Base-by-base conservation (phyloP, 2,329 filamentous ascomycete genomes). In the Aspergillus sp. region DNA sequence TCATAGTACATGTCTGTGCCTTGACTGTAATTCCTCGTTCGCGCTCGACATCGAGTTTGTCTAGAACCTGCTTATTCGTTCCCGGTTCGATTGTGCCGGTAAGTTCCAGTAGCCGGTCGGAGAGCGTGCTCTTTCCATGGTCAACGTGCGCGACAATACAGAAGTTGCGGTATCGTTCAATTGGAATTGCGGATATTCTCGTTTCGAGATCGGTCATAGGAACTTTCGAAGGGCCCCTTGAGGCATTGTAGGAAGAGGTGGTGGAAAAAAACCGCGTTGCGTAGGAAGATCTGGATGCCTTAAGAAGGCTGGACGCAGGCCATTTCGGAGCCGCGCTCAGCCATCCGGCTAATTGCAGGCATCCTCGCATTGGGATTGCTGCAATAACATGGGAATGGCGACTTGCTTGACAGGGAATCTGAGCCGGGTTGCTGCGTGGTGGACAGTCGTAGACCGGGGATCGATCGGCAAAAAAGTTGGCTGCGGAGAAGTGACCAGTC, bases 131-230 rank as follows among this genome's bases (percentile, higher is more conserved):
- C 77, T 99, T 99, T 69, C 95, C 95, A 86, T 99, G 95, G 74
- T 99, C 95, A 72, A 99, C 96, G 74, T 99, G 95, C 9, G 95
- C 95, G 52, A 99, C 93, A 69, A 99, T 98, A 77, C 95, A 99
- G 75, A 99, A 99, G 75, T 99, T 99, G 62, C 95, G 89, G 69
- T 84, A 83, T 39, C 80, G 75, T 39, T 82, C 79, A 53, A 82
- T 75, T 7, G 80, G 80, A 52, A 83, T 82, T 4, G 73, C 74
- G 4, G 76, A 71, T 37, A 83, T 82, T 48, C 86, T 80, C 57
- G 79, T 77, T 71, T 89, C 86, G 21, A 89, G 79, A 23, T 83
- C 80, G n/a, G 80, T 70, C 5, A 72, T 63, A 1, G 66, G 61
- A 52, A 70, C 69, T 9, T 61, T 67, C 2, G 66, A 51, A 4